Evolutionary conservation across 75 land plant genomes (phyloP), one percentile per base, ranked within the genome.

Genomic region (Larix kaempferi): DNA sequence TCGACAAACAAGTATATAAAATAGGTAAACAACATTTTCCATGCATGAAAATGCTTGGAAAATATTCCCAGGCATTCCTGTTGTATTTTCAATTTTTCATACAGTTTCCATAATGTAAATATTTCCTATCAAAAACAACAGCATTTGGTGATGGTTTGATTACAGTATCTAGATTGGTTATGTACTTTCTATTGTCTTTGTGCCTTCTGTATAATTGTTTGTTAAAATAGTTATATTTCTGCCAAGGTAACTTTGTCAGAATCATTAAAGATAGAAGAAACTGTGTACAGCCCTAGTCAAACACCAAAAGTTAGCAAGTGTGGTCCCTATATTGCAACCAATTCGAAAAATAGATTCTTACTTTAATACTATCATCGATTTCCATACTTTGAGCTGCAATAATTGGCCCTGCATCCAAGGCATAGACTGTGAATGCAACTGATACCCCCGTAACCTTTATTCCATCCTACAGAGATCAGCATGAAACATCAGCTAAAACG

Each of bases 381-480:
- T 77, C 83, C 5, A 95, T 17, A 79, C 78, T 88, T 85, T 91
- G 94, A 63, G 57, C 66, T 41, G 96, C 94, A 81, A 98, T 95
- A 37, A 98, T 76, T 33, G 99, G 99, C 16, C 99, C 99, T 73
- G 99, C 86, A 91, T 98, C 99, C 79, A 98, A 59, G 17, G 91
- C 91, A n/a, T 92, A 91, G 17, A 98, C 90, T 29, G 98, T 95
- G 65, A 83, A 95, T 73, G 91, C 94, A 62, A 98, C 79, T 29
- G 94, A 91, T 29, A 98, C 99, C 71, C 98, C 99, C 61, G 98
- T 95, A 78, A 90, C 93, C 72, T 83, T 86, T 29, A 91, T 94
- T 23, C 99, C 99, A 84, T 98, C 99, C 99, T 98, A 69, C 41
- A 69, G 21, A 44, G 23, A 41, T 41, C 39, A 69, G 41, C 3